These are phyloP conservation scores for Balakata baccata DNA, from an alignment of 345 rosid species.

Conservation along the genomic window DNA sequence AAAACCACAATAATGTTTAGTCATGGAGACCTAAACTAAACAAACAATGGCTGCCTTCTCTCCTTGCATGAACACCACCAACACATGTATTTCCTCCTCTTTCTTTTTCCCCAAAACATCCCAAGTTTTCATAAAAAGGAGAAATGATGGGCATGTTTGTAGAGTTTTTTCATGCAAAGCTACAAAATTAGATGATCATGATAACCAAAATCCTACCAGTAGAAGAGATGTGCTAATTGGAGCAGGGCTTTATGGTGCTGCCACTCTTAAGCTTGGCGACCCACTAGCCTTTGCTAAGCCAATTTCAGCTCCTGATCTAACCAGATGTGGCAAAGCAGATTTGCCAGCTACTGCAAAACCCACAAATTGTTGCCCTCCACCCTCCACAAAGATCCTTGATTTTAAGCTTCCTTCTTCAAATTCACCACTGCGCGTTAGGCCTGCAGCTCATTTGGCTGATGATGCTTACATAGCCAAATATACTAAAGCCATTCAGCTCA, in stretches of 20 bases:
- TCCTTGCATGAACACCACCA: not conserved
- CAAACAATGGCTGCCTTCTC: slow-evolving; percentile 21
- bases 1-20: not conserved
- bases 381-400: slow-evolving; percentile 35
- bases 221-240: slow-evolving; percentile 58
- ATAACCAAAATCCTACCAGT: slow-evolving; percentile 12
- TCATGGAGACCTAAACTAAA: not conserved
- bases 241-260: slow-evolving; percentile 45
- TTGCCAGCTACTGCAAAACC: slow-evolving; percentile 33
- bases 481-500: slow-evolving; percentile 44
- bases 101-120: slow-evolving; percentile 18
- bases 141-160: not conserved
- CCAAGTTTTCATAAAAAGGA: slow-evolving; percentile 23
- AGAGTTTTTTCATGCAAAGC: slow-evolving; percentile 30
- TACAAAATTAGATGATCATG: slow-evolving; percentile 3
- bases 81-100: not conserved
- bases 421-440: slow-evolving; percentile 32
- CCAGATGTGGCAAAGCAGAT: slow-evolving; percentile 42
- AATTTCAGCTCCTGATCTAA: slow-evolving; percentile 33
- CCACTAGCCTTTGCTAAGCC: slow-evolving; percentile 44
- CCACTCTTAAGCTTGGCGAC: slow-evolving; percentile 18
- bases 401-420: slow-evolving; percentile 37
- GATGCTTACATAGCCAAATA: slow-evolving; percentile 42
- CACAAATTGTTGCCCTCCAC: slow-evolving; percentile 55
- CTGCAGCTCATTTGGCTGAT: slow-evolving; percentile 44